Conservation (phyloP, 192 early-diverging fungal genomes). For the Rhizophagus sp. region DNA sequence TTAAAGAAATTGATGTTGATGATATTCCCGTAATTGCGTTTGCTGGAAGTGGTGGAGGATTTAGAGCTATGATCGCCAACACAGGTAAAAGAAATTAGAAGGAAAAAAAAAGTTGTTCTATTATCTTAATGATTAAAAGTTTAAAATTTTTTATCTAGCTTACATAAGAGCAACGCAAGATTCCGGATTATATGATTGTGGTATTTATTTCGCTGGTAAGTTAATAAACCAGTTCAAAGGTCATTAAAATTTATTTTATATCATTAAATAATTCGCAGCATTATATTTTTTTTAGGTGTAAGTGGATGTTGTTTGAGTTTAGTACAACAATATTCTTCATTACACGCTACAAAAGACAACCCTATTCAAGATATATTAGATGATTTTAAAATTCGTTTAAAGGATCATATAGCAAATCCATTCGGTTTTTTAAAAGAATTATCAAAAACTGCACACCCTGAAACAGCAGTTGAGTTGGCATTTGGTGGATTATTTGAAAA, state of each 20-base stretch:
- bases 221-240: constrained; percentile 33
- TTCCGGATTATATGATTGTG: constrained; percentile 66
- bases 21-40: constrained; percentile 76
- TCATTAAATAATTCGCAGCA: constrained; percentile 22
- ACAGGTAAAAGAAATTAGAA: constrained; percentile 32
- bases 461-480: constrained; percentile 40
- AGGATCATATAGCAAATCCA: constrained; percentile 36
- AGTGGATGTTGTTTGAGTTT: constrained; percentile 67
- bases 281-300: constrained; percentile 41
- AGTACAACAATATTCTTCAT: constrained; percentile 33
- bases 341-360: background rate
- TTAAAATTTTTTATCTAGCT: constrained; percentile 32
- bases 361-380: constrained; percentile 31
- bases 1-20: constrained; percentile 57
- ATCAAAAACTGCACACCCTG: constrained; percentile 29
- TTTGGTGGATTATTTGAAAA: constrained; percentile 46
- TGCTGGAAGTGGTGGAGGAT: constrained; percentile 81
- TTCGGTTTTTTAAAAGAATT: constrained; percentile 34
- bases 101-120: no score
- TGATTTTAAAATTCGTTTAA: constrained; percentile 34
- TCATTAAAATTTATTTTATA: background rate
- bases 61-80: constrained; percentile 79
- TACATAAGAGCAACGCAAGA: constrained; percentile 67
- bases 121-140: no score
- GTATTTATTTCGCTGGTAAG: constrained; percentile 71